A percentile compares a stretch with the other conserved stretches of the same genome.
phyloP scores from a whole-genome alignment of 108 stramenopile species.

The Stephanodiscus triporus region DNA sequence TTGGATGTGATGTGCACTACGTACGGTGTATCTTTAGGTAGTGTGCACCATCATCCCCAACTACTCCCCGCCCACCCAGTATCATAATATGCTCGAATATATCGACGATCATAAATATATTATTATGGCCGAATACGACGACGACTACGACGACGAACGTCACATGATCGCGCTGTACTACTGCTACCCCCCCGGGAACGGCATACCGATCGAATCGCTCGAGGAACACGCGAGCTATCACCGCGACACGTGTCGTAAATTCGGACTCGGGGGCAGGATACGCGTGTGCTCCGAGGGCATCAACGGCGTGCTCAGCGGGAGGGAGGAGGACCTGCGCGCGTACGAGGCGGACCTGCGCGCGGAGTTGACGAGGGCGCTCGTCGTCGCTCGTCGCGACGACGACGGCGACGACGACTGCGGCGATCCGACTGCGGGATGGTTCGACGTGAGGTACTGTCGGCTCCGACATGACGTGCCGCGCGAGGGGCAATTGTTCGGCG shows the following conservation, averaged over 20 bases:
- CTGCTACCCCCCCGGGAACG: slow-evolving; percentile 57
- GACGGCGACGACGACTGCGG: background rate
- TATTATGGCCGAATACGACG: background rate
- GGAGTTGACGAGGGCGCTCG: slow-evolving; percentile 29
- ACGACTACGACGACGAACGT: background rate
- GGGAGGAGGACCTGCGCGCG: slow-evolving; percentile 25
- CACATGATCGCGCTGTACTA: slow-evolving; percentile 77
- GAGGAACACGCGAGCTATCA: slow-evolving; percentile 61
- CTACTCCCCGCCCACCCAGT: too few species aligned
- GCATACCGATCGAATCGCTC: slow-evolving; percentile 27
- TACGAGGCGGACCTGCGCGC: slow-evolving; percentile 55
- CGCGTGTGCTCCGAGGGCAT: slow-evolving; percentile 77
- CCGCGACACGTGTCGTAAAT: slow-evolving; percentile 40
- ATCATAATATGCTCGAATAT: too few species aligned
- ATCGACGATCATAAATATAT: too few species aligned
- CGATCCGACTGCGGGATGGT: slow-evolving; percentile 31
- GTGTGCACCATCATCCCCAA: too few species aligned
- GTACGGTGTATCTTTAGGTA: too few species aligned
- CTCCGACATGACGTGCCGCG: slow-evolving; percentile 65
- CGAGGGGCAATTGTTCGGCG: slow-evolving; percentile 65
- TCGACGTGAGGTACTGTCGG: slow-evolving; percentile 81
- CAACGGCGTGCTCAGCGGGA: slow-evolving; percentile 82
- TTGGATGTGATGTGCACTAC: too few species aligned
- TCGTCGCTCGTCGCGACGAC: slow-evolving; percentile 1
- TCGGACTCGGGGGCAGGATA: slow-evolving; percentile 64